A percentile compares a stretch with the other conserved stretches of the same genome.
Conservation (phyloP, 1,284 basidiomycete species). For the Lignosus rhinocerotis region DNA sequence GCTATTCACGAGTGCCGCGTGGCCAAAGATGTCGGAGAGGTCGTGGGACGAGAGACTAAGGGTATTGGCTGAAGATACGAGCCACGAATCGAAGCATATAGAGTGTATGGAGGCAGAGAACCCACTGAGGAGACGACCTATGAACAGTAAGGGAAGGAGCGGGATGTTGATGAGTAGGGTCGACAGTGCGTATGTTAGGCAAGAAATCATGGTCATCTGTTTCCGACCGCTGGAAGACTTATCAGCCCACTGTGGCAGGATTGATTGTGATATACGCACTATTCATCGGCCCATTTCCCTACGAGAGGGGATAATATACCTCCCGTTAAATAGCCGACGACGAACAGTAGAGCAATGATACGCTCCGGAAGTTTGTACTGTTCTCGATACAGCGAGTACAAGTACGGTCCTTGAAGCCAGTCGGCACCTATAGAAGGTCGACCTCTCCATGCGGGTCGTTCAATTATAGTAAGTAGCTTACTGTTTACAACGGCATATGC, state of each 20-base stretch:
- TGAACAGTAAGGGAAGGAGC: constrained; percentile 55
- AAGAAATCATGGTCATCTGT: constrained; percentile 65
- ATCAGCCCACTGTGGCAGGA: not conserved
- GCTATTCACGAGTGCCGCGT: constrained; percentile 70
- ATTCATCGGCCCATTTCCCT: constrained; percentile 74
- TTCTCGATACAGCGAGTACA: constrained; percentile 70
- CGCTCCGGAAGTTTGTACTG: constrained; percentile 66
- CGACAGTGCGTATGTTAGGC: constrained; percentile 58
- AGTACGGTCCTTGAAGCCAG: constrained; percentile 78
- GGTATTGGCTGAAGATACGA: constrained; percentile 59
- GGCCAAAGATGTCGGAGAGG: constrained; percentile 67
- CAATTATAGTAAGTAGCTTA: constrained; percentile 28
- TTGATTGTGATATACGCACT: constrained; percentile 43
- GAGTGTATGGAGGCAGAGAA: constrained; percentile 76
- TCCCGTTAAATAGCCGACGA: constrained; percentile 71
- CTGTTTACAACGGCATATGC: constrained; percentile 77
- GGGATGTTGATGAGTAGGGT: constrained; percentile 60
- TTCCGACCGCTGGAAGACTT: constrained; percentile 53
- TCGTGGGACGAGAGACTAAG: constrained; percentile 53
- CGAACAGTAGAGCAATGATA: constrained; percentile 67
- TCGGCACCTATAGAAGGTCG: constrained; percentile 53
- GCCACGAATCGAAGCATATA: constrained; percentile 75
- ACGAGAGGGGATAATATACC: constrained; percentile 67
- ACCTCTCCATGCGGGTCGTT: not conserved
- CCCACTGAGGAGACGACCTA: constrained; percentile 66